A percentile compares a stretch with the other conserved stretches of the same genome.
Conservation (phyloP, 2,329 filamentous ascomycete genomes). For the Aureobasidium musti region DNA sequence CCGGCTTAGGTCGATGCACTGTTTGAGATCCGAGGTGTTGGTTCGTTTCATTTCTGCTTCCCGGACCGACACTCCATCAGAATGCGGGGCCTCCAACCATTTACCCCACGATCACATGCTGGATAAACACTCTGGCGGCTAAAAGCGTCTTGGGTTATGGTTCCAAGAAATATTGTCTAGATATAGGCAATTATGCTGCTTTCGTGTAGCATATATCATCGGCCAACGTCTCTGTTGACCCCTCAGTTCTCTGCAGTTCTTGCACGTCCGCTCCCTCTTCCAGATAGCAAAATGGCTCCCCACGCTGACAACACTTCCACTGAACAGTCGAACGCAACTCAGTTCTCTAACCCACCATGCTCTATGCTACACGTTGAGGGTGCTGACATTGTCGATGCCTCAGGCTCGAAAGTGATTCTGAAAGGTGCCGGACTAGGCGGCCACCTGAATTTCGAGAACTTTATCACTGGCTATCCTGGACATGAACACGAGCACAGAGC, state of each 20-base stretch:
- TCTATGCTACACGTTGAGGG: slow-evolving; percentile 46
- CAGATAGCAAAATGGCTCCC: slow-evolving; percentile 11
- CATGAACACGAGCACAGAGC: slow-evolving; percentile 58
- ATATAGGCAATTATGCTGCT: slow-evolving; percentile 26
- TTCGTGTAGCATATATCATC: background rate
- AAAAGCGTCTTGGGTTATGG: slow-evolving; percentile 3
- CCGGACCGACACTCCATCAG: slow-evolving; percentile 6
- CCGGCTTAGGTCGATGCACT: background rate
- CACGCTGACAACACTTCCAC: background rate
- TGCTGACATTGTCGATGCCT: slow-evolving; percentile 49
- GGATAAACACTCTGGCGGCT: slow-evolving; percentile 21
- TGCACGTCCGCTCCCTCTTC: too few species aligned
- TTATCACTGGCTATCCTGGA: slow-evolving; percentile 61
- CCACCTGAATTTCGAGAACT: slow-evolving; percentile 56
- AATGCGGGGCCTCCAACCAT: background rate
- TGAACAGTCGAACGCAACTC: background rate
- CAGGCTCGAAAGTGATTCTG: slow-evolving; percentile 51
- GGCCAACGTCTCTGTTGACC: background rate
- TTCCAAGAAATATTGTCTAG: background rate
- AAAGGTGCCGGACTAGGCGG: slow-evolving; percentile 46
- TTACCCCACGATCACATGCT: slow-evolving; percentile 16
- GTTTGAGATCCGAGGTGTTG: background rate
- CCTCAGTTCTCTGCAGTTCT: background rate
- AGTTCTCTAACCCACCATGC: slow-evolving; percentile 13
- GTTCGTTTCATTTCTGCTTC: background rate